These are phyloP conservation scores for Beta lomatogona DNA, from an alignment of 179 eudicot genomes.

Conservation along the genomic window DNA sequence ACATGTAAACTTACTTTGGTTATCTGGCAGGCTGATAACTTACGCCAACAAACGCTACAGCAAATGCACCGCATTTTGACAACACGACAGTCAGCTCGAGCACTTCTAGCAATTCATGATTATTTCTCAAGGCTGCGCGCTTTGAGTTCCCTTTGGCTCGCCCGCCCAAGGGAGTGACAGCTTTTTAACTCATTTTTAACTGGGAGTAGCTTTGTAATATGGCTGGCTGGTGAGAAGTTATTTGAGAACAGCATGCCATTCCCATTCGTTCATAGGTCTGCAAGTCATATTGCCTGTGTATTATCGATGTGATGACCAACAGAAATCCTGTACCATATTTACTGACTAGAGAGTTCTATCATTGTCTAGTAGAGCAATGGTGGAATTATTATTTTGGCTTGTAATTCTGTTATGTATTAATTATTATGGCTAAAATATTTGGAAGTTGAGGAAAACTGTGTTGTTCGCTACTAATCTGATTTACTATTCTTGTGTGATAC, in stretches of 20 bases:
- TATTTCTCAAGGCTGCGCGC: constrained; percentile 75
- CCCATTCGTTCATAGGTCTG: constrained; percentile 15
- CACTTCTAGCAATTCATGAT: constrained; percentile 64
- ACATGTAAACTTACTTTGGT: neutral
- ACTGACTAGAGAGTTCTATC: constrained; percentile 22
- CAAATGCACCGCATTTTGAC: constrained; percentile 68
- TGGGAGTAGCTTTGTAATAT: constrained; percentile 31
- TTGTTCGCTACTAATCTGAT: neutral
- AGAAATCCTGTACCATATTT: neutral
- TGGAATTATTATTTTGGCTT: constrained; percentile 23
- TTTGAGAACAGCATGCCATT: constrained; percentile 1
- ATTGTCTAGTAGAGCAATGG: constrained; percentile 8
- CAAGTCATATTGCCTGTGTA: constrained; percentile 22
- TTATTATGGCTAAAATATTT: constrained; percentile 16
- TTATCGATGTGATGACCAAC: constrained; percentile 10
- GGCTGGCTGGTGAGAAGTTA: constrained; percentile 7
- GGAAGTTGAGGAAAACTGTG: neutral
- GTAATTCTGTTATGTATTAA: constrained; percentile 19
- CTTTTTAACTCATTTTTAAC: constrained; percentile 6
- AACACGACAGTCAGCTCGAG: constrained; percentile 76
- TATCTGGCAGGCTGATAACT: constrained; percentile 58
- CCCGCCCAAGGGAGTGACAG: constrained; percentile 72
- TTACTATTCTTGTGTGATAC: neutral
- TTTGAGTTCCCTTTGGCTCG: constrained; percentile 75
- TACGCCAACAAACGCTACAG: constrained; percentile 70